These are phyloP conservation scores for Zoysia japonica DNA, from an alignment of 176 grass and related monocot genomes.

Conservation along the genomic window DNA sequence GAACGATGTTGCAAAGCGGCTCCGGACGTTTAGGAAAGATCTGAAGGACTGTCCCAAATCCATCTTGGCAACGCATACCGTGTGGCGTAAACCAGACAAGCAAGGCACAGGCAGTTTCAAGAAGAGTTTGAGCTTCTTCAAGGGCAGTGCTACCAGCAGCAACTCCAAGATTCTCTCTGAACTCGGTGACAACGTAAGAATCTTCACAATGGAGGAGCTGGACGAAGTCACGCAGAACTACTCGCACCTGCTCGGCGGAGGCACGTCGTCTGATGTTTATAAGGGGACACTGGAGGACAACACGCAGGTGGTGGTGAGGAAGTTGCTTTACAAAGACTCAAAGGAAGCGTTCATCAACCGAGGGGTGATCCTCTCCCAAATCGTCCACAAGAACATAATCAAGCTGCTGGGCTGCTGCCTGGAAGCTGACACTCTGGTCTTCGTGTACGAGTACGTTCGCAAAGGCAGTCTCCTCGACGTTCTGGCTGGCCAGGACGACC, in stretches of 20 bases:
- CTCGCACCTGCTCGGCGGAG: background rate
- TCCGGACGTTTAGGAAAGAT: background rate
- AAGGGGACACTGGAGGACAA: constrained; percentile 38
- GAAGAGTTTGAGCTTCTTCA: constrained; percentile 23
- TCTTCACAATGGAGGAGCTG: constrained; percentile 16
- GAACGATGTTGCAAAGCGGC: constrained; percentile 23
- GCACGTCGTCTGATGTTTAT: background rate
- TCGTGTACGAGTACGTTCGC: constrained; percentile 3
- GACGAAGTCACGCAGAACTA: constrained; percentile 22
- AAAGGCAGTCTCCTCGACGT: constrained; percentile 25
- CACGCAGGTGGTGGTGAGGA: constrained; percentile 14
- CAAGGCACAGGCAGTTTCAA: constrained; percentile 17
- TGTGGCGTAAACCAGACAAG: background rate
- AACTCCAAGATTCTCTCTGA: constrained; percentile 11
- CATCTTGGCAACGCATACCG: constrained; percentile 17
- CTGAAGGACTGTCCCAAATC: background rate
- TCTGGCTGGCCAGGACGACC: constrained; percentile 1
- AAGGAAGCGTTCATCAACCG: constrained; percentile 2
- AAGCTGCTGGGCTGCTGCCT: constrained; percentile 27
- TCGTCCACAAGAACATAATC: constrained; percentile 25
- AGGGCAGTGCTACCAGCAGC: background rate
- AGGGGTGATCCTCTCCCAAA: background rate
- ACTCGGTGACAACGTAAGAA: constrained; percentile 15
- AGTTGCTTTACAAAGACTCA: background rate
- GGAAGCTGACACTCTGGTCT: background rate